phyloP scores from a whole-genome alignment of 2,329 filamentous ascomycete species.

The Dactylonectria macrodidyma region DNA sequence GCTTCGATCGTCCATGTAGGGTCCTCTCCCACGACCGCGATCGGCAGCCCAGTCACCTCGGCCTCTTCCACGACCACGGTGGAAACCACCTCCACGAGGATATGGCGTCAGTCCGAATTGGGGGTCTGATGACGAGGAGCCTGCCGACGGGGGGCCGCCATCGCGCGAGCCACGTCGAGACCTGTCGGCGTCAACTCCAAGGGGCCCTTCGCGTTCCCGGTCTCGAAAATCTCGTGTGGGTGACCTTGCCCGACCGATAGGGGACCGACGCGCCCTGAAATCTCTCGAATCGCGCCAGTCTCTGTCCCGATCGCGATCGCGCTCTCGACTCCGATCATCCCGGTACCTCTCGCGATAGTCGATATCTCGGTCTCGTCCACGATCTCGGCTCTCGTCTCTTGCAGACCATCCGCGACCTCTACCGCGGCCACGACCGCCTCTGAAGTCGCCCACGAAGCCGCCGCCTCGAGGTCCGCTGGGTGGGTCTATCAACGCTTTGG shows the following conservation, averaged over 20 bases:
- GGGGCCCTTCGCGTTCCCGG: slow-evolving; percentile 68
- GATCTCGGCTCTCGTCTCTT: slow-evolving; percentile 74
- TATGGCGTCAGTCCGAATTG: slow-evolving; percentile 68
- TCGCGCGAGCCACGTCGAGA: slow-evolving; percentile 80
- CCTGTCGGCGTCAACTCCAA: slow-evolving; percentile 77
- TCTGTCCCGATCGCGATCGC: slow-evolving; percentile 68
- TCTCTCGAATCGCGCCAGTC: slow-evolving; percentile 60
- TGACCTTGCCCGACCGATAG: slow-evolving; percentile 72
- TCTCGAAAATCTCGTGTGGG: slow-evolving; percentile 79
- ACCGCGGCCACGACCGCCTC: slow-evolving; percentile 66
- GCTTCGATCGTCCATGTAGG: slow-evolving; percentile 70
- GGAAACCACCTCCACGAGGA: slow-evolving; percentile 70
- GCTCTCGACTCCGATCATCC: slow-evolving; percentile 72
- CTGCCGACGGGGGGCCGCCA: slow-evolving; percentile 77
- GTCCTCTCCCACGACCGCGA: slow-evolving; percentile 69
- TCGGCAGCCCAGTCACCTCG: slow-evolving; percentile 58
- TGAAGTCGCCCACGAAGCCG: slow-evolving; percentile 76
- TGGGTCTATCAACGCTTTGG: slow-evolving; percentile 82
- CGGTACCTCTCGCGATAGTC: slow-evolving; percentile 73
- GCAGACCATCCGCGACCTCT: slow-evolving; percentile 70
- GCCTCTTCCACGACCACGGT: slow-evolving; percentile 67
- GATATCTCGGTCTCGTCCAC: slow-evolving; percentile 71
- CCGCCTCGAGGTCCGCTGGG: slow-evolving; percentile 78
- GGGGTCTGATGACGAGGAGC: slow-evolving; percentile 79
- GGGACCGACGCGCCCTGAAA: slow-evolving; percentile 68